phyloP scores from a whole-genome alignment of 169 alveolate genomes.

The Cryptosporidium sp. region DNA sequence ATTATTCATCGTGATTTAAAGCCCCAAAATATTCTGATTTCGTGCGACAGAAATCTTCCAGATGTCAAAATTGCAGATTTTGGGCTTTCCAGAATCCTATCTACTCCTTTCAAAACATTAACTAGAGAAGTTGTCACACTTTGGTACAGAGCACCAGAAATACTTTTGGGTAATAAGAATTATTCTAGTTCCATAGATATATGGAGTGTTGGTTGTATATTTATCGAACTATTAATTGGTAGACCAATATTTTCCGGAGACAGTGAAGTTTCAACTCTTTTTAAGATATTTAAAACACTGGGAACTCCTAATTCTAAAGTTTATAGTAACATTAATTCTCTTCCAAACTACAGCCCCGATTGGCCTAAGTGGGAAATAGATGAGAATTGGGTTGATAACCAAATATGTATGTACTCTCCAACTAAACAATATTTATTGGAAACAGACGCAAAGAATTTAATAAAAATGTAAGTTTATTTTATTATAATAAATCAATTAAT shows the following conservation, averaged over 20 bases:
- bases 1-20: constrained; percentile 92
- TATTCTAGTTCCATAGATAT: constrained; percentile 96
- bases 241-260: constrained; percentile 90
- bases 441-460: constrained; percentile 35
- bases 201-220: constrained; percentile 97
- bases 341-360: constrained; percentile 52
- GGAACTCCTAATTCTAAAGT: constrained; percentile 89
- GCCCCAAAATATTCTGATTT: constrained; percentile 85
- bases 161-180: constrained; percentile 92
- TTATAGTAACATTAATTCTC: constrained; percentile 39
- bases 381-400: constrained; percentile 70
- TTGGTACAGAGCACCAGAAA: constrained; percentile 99
- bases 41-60: constrained; percentile 33
- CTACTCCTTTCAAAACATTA: constrained; percentile 87
- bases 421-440: constrained; percentile 31
- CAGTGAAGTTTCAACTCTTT: constrained; percentile 89
- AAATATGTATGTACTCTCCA: constrained; percentile 4
- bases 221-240: constrained; percentile 90
- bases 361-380: constrained; percentile 71
- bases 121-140: constrained; percentile 96
- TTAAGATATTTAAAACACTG: constrained; percentile 88
- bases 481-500: neutral
- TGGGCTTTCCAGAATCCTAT: constrained; percentile 85
- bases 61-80: constrained; percentile 89
- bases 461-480: constrained; percentile 62